Base-by-base conservation (phyloP, 129 eudicot genomes). In the Kitagawia praeruptora region DNA sequence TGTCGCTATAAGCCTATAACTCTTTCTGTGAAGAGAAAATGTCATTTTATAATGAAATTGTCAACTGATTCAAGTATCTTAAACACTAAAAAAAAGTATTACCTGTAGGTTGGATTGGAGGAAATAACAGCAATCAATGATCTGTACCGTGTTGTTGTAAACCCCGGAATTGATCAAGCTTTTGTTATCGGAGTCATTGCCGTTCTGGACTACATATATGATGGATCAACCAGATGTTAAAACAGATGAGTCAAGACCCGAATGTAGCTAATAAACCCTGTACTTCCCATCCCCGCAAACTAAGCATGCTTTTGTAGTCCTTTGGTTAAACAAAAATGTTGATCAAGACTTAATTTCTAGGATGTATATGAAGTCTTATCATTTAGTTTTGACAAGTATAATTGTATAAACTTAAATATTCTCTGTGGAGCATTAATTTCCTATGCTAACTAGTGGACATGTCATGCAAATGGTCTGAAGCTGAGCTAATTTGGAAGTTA, bases 111-210 rank as follows among this genome's bases (percentile, higher is more conserved):
- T 39, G 93, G 91, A n/a, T 83, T 88, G 74, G 85, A 82, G 70
- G 75, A 84, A 74, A 78, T 85, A 82, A 82, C 84, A 89, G 82
- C 75, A 79, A 85, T 87, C 51, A 92, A 88, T 40, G 98, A 95
- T 80, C 15, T 95, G 2, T 95, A 90, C 83, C 89, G 86, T 66
- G 93, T 95, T 37, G 80, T 82, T 45, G 88, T 95, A 54, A 89
- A 87, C 54, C 85, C 97, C 0, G 98, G 98, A 76, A 83, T 95
- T 10, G 98, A 95, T 88, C 98, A 92, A 79, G 97, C 93, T 6
- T 92, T 95, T 82, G 90, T 95, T 46, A 80, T 95, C 21, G 98
- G 98, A 80, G 94, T 95, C 70, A 90, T 95, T 75, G 96, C 94
- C 23, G 84, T 95, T 81, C 96, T 95, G 84, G 97, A 95, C 77